Evolutionary conservation across 1,284 basidiomycete genomes (phyloP), one percentile per base, ranked within the genome.

Genomic region (Testicularia cyperi): DNA sequence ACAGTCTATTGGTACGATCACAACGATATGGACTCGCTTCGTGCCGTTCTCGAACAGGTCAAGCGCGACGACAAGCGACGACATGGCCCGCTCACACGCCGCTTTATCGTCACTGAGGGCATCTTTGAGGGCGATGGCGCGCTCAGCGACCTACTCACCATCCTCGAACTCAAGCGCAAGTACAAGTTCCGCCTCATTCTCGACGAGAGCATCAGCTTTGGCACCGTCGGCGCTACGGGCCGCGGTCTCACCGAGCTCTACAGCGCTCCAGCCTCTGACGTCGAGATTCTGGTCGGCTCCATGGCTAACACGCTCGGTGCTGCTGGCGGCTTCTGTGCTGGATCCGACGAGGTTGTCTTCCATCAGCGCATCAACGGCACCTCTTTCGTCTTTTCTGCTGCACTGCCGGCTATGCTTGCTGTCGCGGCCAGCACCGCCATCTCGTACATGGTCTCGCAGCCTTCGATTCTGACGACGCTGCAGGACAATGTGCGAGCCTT

Each of bases 341-440:
- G 94, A 23, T 88, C 88, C 3, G 78, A 80, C 15, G 83, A 86
- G 35, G 88, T 96, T 29, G 85, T 90, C 21, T 84, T 88, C 55
- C 95, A 98, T 76, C 76, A 95, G 84, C 92, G 92, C 35, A 97
- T 97, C 83, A 99, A 98, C 77, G 92, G 90, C 18, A 86, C 90
- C 4, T 86, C 91, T 0, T 94, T 91, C 70, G 91, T 99, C 48
- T 99, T 92, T 80, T 96, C 94, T 1, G 95, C 95, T 8, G 86
- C 94, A 2, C 85, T 95, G 78, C 95, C 95, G 0, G 85, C 91
- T 1, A 82, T 95, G 41, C 84, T 97, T 37, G 87, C 90, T 13
- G 90, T 90, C 53, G 86, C 88, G 53, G 88, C 86, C 1, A 90
- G 88, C 1, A 86, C 90, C 67, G 88, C 86, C 8, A 88, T 97